These are phyloP conservation scores for Chimonanthus praecox DNA, from an alignment of 164 flowering plant species.

Conservation along the genomic window DNA sequence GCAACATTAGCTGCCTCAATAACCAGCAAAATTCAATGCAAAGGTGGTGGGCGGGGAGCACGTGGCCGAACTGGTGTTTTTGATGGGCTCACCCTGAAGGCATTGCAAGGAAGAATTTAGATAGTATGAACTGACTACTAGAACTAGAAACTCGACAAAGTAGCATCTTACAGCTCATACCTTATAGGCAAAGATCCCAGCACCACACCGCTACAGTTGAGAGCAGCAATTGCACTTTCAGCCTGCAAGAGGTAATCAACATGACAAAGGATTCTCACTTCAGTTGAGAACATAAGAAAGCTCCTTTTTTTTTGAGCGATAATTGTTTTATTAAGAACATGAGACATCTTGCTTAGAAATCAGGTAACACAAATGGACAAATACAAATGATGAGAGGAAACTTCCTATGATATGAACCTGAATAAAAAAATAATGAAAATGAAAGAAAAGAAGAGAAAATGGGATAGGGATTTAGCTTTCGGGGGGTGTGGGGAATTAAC, in stretches of 20 bases:
- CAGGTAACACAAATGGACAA: not conserved
- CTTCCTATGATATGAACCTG: not conserved
- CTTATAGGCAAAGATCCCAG: constrained; percentile 65
- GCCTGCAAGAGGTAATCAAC: constrained; percentile 37
- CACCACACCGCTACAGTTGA: constrained; percentile 72
- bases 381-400: not conserved
- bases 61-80: constrained; percentile 79
- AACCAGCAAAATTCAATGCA: constrained; percentile 30
- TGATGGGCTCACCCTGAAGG: constrained; percentile 76
- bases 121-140: not conserved
- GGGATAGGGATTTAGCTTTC: too few relatives aligned
- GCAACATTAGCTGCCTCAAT: constrained; percentile 3
- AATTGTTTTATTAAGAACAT: not conserved
- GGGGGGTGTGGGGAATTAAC: too few relatives aligned
- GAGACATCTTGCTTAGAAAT: not conserved
- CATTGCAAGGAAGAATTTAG: constrained; percentile 1
- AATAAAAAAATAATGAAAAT: too few relatives aligned
- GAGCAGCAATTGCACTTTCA: constrained; percentile 86
- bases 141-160: not conserved
- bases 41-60: constrained; percentile 37
- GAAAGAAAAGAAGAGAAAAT: too few relatives aligned
- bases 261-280: not conserved
- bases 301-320: too few relatives aligned
- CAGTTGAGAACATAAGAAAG: too few relatives aligned
- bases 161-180: not conserved